Base-by-base conservation (phyloP, 352 stramenopile genomes). In the Hyaloperonospora brassicae region DNA sequence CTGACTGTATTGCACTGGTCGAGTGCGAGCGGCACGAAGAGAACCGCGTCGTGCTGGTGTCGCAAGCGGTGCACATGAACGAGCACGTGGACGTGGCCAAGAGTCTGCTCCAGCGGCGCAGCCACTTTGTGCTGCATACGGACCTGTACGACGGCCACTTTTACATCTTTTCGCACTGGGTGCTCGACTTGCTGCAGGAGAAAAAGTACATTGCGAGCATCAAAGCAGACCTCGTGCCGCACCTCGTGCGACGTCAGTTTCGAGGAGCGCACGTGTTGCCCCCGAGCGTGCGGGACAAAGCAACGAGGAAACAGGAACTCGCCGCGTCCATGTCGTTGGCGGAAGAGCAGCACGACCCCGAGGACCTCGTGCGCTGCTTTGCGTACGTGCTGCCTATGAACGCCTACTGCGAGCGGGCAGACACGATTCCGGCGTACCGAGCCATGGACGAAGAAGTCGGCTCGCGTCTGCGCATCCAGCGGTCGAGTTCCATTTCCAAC, bases 181-280 rank as follows among this genome's bases (percentile, higher is more conserved):
- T 92, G 43, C 53, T 92, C 8, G 76, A 89, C 27, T 58, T 89
- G 36, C 48, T 92, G 52, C 59, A 79, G 36, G 79, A 89, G 62
- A 93, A 89, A 62, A 87, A 89, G 62, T 81, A 87, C 66, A 87
- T 93, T 52, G 70, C 72, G 23, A 93, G 78, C 56, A 89, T 93
- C 62, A 89, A 93, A 60, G 72, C 76, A 36, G 82, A 93, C 40
- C 56, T 93, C 2, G 74, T 93, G 24, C 82, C 82, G 36, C 79
- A 88, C 42, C 62, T 93, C 24, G 72, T 93, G 44, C 73, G 76
- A 27, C 78, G 78, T 23, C 82, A 93, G 59, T 93, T 93, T 55
- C 78, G 82, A 23, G 82, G 81, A 34, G 57, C 63, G 12, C 55
- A 70, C n/a, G 78, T 70, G 6, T 52, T 89, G 10, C 73, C 77